These are phyloP conservation scores for Penicillium canescens DNA, from an alignment of 495 filamentous ascomycete genomes.

Conservation along the genomic window DNA sequence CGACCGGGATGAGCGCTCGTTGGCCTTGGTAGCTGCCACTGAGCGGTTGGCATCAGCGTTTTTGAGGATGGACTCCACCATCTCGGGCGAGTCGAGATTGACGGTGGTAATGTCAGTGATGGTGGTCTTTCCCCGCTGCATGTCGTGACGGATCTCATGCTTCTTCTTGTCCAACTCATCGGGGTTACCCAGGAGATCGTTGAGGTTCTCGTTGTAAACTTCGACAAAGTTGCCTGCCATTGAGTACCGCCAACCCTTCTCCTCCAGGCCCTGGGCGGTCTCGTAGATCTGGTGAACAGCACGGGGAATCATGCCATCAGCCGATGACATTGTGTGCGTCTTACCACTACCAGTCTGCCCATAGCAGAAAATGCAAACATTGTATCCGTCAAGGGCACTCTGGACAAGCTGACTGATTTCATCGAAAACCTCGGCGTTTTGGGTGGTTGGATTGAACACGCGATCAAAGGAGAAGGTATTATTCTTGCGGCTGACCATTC, in stretches of 20 bases:
- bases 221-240: constrained; percentile 98
- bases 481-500: constrained; percentile 69
- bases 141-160: constrained; percentile 89
- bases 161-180: constrained; percentile 82
- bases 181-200: constrained; percentile 81
- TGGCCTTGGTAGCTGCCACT: constrained; percentile 94
- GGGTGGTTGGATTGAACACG: constrained; percentile 75
- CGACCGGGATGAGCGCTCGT: constrained; percentile 88
- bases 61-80: constrained; percentile 75
- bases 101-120: constrained; percentile 85
- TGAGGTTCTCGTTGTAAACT: constrained; percentile 96
- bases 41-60: constrained; percentile 81
- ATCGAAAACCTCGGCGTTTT: constrained; percentile 88
- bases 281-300: constrained; percentile 92
- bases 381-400: constrained; percentile 94
- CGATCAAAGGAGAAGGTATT: constrained; percentile 91
- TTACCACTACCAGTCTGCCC: constrained; percentile 97
- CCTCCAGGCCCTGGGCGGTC: constrained; percentile 74
- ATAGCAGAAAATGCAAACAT: constrained; percentile 99
- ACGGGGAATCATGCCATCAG: constrained; percentile 93
- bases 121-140: constrained; percentile 73
- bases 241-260: constrained; percentile 90
- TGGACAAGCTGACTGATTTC: constrained; percentile 98
- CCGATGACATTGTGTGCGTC: constrained; percentile 92
- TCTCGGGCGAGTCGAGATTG: constrained; percentile 70